Conservation (phyloP, 129 eudicot species). For the Saposhnikovia divaricata region DNA sequence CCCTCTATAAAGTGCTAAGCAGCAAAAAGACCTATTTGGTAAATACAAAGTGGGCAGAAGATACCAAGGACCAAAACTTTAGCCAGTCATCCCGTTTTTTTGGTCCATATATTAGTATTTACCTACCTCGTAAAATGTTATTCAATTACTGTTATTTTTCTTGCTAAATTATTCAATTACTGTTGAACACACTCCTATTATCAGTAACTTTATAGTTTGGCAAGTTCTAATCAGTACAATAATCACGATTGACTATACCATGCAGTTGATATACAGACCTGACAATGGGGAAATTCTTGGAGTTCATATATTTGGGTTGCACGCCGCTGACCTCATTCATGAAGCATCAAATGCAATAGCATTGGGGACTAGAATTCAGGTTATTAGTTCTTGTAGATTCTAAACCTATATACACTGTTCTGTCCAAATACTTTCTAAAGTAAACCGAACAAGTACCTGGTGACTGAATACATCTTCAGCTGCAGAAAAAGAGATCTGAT, state of each 20-base stretch:
- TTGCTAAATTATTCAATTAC: not conserved
- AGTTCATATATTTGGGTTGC: constrained; percentile 91
- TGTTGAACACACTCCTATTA: not conserved
- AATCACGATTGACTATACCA: not conserved
- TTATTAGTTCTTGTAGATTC: not conserved
- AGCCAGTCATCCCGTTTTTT: not conserved
- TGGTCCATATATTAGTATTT: not conserved
- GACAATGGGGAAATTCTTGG: constrained; percentile 97
- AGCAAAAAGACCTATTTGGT: not conserved
- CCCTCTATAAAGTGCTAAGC: not conserved
- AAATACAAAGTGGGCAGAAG: not conserved
- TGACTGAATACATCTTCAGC: not conserved
- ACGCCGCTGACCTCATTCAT: constrained; percentile 96
- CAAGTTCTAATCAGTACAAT: not conserved
- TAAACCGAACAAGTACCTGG: not conserved
- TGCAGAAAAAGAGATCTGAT: not conserved
- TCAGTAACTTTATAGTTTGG: not conserved
- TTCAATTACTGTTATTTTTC: not conserved
- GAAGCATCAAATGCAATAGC: constrained; percentile 98
- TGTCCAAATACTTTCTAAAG: not conserved
- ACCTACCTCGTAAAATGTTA: not conserved
- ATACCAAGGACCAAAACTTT: not conserved
- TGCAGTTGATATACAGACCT: constrained; percentile 94
- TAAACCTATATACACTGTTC: not conserved
- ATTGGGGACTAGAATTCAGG: constrained; percentile 80